Conservation (phyloP, 2,329 filamentous ascomycete species). For the Cordyceps cicadae region DNA sequence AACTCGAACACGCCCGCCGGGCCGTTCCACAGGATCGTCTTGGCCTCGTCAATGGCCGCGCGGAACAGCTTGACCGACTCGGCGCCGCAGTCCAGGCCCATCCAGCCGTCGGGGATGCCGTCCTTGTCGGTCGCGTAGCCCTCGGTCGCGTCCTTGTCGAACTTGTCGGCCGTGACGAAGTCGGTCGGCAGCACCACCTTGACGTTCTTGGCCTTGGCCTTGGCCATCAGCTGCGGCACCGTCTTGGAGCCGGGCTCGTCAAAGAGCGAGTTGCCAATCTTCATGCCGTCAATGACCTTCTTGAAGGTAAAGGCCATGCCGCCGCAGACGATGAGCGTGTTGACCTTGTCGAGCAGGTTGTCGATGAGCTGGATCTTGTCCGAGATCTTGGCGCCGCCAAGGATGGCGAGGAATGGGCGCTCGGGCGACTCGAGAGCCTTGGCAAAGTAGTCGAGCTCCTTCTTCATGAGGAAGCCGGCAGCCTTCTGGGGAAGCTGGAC, state of each 20-base stretch:
- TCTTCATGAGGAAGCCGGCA: constrained; percentile 98
- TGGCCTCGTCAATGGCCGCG: constrained; percentile 73
- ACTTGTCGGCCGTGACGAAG: constrained; percentile 95
- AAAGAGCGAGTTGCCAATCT: constrained; percentile 86
- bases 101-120: constrained; percentile 94
- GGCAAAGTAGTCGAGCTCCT: constrained; percentile 99
- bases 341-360: constrained; percentile 95
- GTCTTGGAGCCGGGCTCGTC: constrained; percentile 92
- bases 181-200: constrained; percentile 91
- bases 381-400: constrained; percentile 95
- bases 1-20: constrained; percentile 97
- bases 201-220: constrained; percentile 94
- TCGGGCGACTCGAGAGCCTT: constrained; percentile 88
- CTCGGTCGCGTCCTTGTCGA: constrained; percentile 72
- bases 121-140: constrained; percentile 76
- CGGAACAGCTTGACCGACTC: constrained; percentile 86
- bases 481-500: constrained; percentile 94
- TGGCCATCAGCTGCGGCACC: constrained; percentile 77
- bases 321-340: constrained; percentile 93
- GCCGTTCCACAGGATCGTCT: constrained; percentile 99
- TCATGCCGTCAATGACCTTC: constrained; percentile 88
- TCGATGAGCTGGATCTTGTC: constrained; percentile 99
- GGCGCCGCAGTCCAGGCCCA: constrained; percentile 91
- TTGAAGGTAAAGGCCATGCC: constrained; percentile 99
- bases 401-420: constrained; percentile 95